These are phyloP conservation scores for Neurospora sp. DNA, from an alignment of 495 filamentous ascomycete genomes.

Conservation along the genomic window DNA sequence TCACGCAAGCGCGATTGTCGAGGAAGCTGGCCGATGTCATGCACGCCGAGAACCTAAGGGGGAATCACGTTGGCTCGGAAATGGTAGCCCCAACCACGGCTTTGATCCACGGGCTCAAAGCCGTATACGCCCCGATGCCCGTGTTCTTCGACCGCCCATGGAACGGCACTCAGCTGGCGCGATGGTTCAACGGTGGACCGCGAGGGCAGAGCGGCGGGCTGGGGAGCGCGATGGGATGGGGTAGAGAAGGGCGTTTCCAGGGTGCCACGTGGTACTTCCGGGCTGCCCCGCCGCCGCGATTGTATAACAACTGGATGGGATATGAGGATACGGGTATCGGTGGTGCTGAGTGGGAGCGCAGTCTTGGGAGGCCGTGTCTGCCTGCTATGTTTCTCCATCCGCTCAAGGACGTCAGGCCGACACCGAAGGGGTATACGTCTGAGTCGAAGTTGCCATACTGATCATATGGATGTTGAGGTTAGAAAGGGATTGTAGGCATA, in stretches of 20 bases:
- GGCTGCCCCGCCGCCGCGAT: constrained; percentile 38
- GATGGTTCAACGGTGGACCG: constrained; percentile 52
- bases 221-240: constrained; percentile 40
- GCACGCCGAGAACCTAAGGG: constrained; percentile 49
- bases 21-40: constrained; percentile 54
- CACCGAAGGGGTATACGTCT: constrained; percentile 26
- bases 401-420: constrained; percentile 39
- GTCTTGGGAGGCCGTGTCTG: constrained; percentile 42
- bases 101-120: constrained; percentile 63
- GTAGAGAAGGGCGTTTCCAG: constrained; percentile 43
- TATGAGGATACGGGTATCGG: constrained; percentile 42
- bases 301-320: constrained; percentile 57
- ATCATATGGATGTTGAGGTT: not conserved
- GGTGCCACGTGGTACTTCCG: constrained; percentile 52
- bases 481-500: not conserved
- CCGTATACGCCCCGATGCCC: constrained; percentile 57
- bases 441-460: constrained; percentile 19
- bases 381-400: constrained; percentile 49
- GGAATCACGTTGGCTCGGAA: constrained; percentile 56
- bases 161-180: constrained; percentile 42
- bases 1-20: constrained; percentile 55
- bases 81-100: constrained; percentile 59
- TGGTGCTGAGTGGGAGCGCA: constrained; percentile 42
- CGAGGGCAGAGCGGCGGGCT: constrained; percentile 37
- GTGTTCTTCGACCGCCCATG: constrained; percentile 58